These are phyloP conservation scores for Boletus vermiculosoides DNA, from an alignment of 768 basidiomycete species.

Conservation along the genomic window DNA sequence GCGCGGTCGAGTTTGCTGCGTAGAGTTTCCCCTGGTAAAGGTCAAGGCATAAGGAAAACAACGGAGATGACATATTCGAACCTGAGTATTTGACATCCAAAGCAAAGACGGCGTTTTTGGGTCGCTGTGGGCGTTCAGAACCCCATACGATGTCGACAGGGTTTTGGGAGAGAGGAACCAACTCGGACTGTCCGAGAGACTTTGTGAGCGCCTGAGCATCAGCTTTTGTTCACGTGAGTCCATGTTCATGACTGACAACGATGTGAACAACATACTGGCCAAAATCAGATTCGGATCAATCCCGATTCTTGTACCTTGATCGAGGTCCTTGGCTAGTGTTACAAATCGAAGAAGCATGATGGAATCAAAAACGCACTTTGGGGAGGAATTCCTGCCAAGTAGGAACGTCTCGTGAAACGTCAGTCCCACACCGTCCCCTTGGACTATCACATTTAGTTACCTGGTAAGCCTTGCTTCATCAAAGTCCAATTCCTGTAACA, in stretches of 20 bases:
- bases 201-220: constrained; percentile 66
- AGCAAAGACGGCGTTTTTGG: constrained; percentile 62
- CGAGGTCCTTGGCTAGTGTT: constrained; percentile 50
- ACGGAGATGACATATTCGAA: constrained; percentile 15
- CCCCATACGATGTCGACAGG: constrained; percentile 81
- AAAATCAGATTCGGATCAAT: constrained; percentile 79
- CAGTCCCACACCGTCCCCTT: constrained; percentile 6
- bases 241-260: constrained; percentile 11
- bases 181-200: constrained; percentile 55
- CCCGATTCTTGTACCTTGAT: constrained; percentile 63
- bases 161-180: constrained; percentile 69
- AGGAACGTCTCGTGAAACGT: constrained; percentile 61
- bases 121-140: constrained; percentile 61
- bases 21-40: constrained; percentile 52
- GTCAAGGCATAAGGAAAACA: neutral
- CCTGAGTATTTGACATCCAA: constrained; percentile 78
- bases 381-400: constrained; percentile 86
- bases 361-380: constrained; percentile 45
- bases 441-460: constrained; percentile 34
- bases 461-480: constrained; percentile 89
- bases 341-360: neutral
- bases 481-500: constrained; percentile 77
- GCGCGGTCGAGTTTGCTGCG: constrained; percentile 65
- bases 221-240: constrained; percentile 34
- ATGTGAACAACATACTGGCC: constrained; percentile 43